These are phyloP conservation scores for Suillus bovinus DNA, from an alignment of 768 basidiomycete species.

Conservation along the genomic window DNA sequence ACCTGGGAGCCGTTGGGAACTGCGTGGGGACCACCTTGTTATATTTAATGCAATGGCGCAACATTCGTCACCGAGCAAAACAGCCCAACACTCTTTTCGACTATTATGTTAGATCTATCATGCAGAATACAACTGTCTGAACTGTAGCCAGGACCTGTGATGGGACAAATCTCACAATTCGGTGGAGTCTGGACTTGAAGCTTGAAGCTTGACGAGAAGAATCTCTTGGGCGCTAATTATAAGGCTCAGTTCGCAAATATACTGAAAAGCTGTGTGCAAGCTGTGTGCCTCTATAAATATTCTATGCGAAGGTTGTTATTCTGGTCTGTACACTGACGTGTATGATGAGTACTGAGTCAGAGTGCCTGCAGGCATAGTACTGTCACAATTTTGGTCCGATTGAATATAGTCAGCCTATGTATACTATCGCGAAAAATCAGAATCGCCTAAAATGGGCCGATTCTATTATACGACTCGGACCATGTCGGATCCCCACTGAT, in stretches of 20 bases:
- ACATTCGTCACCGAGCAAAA: neutral
- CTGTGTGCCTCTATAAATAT: conserved; percentile 2
- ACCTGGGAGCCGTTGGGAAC: neutral
- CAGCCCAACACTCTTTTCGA: neutral
- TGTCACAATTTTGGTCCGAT: too few relatives aligned
- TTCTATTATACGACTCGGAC: too few relatives aligned
- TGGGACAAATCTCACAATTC: neutral
- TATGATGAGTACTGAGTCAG: too few relatives aligned
- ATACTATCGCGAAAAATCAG: too few relatives aligned
- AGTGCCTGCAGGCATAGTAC: neutral
- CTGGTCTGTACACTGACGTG: neutral
- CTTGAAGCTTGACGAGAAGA: neutral
- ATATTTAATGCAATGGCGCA: neutral
- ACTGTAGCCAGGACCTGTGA: neutral
- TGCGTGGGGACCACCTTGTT: neutral
- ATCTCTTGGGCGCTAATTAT: neutral
- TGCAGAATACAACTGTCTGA: neutral
- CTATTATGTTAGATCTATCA: neutral
- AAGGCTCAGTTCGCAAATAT: neutral
- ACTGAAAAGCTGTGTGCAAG: neutral
- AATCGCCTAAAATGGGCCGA: too few relatives aligned
- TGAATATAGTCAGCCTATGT: too few relatives aligned
- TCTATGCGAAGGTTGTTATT: neutral
- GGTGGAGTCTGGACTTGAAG: conserved; percentile 5
- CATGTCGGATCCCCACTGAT: too few relatives aligned